phyloP scores from a whole-genome alignment of 768 basidiomycete genomes.

The Thelephora aurantiotincta region DNA sequence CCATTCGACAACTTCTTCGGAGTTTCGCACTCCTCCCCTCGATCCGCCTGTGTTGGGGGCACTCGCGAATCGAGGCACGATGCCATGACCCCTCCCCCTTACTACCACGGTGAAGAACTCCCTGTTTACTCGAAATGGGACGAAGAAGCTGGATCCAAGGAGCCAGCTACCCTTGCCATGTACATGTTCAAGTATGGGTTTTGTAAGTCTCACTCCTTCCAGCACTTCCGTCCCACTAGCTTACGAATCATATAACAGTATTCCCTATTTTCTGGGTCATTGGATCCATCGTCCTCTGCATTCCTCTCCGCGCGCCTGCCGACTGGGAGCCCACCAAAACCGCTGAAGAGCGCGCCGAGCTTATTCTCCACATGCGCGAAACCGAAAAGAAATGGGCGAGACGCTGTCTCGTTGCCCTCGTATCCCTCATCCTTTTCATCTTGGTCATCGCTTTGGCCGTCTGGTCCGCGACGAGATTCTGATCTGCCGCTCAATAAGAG shows the following conservation, averaged over 20 bases:
- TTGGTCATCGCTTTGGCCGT: constrained; percentile 6
- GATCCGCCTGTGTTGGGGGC: constrained; percentile 5
- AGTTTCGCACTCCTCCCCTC: constrained; percentile 9
- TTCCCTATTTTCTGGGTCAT: constrained; percentile 37
- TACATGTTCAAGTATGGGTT: constrained; percentile 38
- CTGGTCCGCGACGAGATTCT: no score
- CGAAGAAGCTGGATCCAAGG: constrained; percentile 8
- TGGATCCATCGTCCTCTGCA: constrained; percentile 24
- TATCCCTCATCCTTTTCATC: constrained; percentile 9
- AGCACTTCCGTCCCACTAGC: neutral
- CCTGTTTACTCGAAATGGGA: constrained; percentile 20
- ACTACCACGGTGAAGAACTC: constrained; percentile 14
- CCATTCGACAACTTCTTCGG: constrained; percentile 18
- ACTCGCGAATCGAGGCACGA: constrained; percentile 22
- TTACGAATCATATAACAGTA: constrained; percentile 15
- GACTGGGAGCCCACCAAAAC: constrained; percentile 25
- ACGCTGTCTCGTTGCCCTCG: constrained; percentile 20
- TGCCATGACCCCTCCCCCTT: constrained; percentile 17
- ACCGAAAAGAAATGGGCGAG: constrained; percentile 28
- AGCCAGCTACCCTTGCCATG: constrained; percentile 30
- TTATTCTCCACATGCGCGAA: constrained; percentile 19
- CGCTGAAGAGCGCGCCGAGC: constrained; percentile 18
- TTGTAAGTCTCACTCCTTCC: constrained; percentile 19
- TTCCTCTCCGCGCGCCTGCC: constrained; percentile 24
- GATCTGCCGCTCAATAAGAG: no score